Percentiles rank a stretch among this genome's conserved stretches.
Evolutionary conservation across 2,329 filamentous ascomycete species (phyloP).

Genomic region (Cladosporium velox): DNA sequence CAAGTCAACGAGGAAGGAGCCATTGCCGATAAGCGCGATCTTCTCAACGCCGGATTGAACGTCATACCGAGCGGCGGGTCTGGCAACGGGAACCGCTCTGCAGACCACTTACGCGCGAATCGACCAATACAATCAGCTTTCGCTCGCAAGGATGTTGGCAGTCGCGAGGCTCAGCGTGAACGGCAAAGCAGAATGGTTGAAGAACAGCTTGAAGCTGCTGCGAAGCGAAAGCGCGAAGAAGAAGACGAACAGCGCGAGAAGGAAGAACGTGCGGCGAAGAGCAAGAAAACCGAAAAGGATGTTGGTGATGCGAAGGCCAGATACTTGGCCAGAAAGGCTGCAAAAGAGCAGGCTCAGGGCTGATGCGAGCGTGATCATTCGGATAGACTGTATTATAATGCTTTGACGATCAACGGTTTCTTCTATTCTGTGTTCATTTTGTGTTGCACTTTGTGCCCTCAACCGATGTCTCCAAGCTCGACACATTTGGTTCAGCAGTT

Average conservation of each 20-base stretch:
- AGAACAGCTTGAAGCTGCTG: constrained; percentile 70
- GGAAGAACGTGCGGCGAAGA: constrained; percentile 69
- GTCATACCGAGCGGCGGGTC: constrained; percentile 49
- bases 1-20: constrained; percentile 80
- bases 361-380: constrained; percentile 24
- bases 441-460: not conserved
- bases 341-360: constrained; percentile 59
- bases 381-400: not conserved
- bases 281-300: constrained; percentile 73
- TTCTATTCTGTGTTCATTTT: not conserved
- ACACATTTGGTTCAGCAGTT: not conserved
- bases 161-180: constrained; percentile 69
- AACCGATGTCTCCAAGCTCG: not conserved
- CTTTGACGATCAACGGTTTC: not conserved
- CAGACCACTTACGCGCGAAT: constrained; percentile 37
- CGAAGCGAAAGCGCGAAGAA: constrained; percentile 70
- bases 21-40: constrained; percentile 80
- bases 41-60: constrained; percentile 75
- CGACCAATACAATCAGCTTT: constrained; percentile 32
- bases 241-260: constrained; percentile 66
- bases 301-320: constrained; percentile 77
- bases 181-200: constrained; percentile 78
- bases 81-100: constrained; percentile 24
- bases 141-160: constrained; percentile 40
- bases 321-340: constrained; percentile 75